These are phyloP conservation scores for Russula emetica DNA, from an alignment of 768 basidiomycete species.

Conservation along the genomic window DNA sequence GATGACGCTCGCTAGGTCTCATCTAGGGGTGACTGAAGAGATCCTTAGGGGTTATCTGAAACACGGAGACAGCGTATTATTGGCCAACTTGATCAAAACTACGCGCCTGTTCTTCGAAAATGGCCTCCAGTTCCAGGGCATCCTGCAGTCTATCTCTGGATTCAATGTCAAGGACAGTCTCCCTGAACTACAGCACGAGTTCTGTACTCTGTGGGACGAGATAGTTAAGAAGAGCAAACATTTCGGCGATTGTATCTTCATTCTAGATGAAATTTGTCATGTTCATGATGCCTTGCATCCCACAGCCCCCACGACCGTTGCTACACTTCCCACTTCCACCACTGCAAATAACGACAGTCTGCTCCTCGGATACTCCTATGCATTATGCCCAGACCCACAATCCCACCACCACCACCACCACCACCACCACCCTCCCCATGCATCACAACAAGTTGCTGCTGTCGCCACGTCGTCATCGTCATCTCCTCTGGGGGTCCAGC, in stretches of 20 bases:
- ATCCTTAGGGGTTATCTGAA: neutral
- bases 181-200: neutral
- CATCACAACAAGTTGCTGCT: neutral
- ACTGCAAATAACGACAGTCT: neutral
- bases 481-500: neutral
- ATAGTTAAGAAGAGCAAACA: neutral
- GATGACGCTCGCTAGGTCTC: neutral
- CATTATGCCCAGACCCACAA: neutral
- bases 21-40: neutral
- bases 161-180: neutral
- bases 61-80: neutral
- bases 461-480: neutral
- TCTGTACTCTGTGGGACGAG: neutral
- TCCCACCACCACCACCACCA: no score
- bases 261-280: neutral
- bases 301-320: neutral
- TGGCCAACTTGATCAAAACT: neutral
- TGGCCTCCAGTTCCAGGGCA: neutral
- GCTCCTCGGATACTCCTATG: neutral
- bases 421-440: neutral
- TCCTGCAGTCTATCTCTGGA: neutral
- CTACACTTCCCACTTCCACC: neutral
- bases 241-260: neutral
- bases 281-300: neutral
- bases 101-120: neutral